phyloP scores from a whole-genome alignment of 2,329 filamentous ascomycete genomes.

The Hortaea sp. region DNA sequence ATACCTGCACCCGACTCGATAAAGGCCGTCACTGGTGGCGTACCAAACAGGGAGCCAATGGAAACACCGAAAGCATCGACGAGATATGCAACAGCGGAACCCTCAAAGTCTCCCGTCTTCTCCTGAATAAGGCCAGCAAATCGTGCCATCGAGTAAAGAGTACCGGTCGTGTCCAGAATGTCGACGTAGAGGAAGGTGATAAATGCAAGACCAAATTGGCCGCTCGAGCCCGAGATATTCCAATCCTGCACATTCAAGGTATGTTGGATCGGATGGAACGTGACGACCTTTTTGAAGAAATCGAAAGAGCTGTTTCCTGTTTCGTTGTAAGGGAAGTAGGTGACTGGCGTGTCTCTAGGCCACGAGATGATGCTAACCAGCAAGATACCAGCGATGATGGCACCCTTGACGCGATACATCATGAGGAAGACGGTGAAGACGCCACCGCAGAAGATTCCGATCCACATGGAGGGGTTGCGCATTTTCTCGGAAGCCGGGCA shows the following conservation, averaged over 20 bases:
- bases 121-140: conserved; percentile 74
- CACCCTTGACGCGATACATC: conserved; percentile 79
- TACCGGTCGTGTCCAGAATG: conserved; percentile 78
- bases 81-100: conserved; percentile 71
- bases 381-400: conserved; percentile 57
- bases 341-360: conserved; percentile 66
- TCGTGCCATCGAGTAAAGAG: conserved; percentile 79
- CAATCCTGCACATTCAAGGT: conserved; percentile 65
- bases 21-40: conserved; percentile 74
- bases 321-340: conserved; percentile 66
- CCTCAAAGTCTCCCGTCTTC: conserved; percentile 77
- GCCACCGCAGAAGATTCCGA: conserved; percentile 79
- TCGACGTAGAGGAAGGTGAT: conserved; percentile 88
- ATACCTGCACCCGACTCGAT: conserved; percentile 87
- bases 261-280: conserved; percentile 66
- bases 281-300: conserved; percentile 81
- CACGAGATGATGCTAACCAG: conserved; percentile 62
- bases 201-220: conserved; percentile 71
- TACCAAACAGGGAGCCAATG: conserved; percentile 67
- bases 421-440: conserved; percentile 70
- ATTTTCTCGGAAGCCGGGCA: conserved; percentile 63
- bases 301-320: conserved; percentile 63
- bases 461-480: conserved; percentile 75
- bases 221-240: conserved; percentile 57
- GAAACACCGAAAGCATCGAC: conserved; percentile 75